phyloP scores from a whole-genome alignment of 257 asterid genomes.

The Gynochthodes officinalis region DNA sequence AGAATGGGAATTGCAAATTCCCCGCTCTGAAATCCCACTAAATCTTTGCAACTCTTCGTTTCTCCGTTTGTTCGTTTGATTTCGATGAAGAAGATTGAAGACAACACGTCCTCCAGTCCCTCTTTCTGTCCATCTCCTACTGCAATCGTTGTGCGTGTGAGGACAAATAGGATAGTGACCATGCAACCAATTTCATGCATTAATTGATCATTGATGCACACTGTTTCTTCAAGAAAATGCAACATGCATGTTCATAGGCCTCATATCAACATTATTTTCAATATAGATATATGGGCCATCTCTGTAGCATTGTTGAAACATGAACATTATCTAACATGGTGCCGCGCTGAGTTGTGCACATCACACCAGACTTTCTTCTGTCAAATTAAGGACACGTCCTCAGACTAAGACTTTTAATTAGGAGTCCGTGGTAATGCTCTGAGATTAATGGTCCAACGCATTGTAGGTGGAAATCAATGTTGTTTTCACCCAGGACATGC shows the following conservation, averaged over 20 bases:
- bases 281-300: too few species aligned
- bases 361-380: not conserved
- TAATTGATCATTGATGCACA: not conserved
- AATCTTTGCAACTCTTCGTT: not conserved
- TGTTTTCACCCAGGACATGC: too few species aligned
- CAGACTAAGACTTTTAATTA: not conserved
- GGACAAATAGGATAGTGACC: conserved; percentile 5
- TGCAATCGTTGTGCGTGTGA: not conserved
- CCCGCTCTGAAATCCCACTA: not conserved
- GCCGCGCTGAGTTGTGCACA: not conserved
- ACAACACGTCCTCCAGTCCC: too few species aligned
- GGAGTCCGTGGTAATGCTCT: too few species aligned
- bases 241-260: not conserved
- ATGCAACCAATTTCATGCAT: conserved; percentile 2
- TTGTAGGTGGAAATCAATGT: not conserved
- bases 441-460: not conserved
- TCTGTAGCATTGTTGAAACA: too few species aligned
- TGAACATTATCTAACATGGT: not conserved
- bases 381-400: not conserved
- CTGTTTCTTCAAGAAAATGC: not conserved
- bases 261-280: not conserved
- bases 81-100: not conserved
- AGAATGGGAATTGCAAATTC: not conserved
- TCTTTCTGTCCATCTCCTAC: not conserved
- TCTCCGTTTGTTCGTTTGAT: not conserved